Percentiles rank a stretch among this genome's conserved stretches.
phyloP scores from a whole-genome alignment of 805 yeast genomes.

The Cyberlindnera saturnus region DNA sequence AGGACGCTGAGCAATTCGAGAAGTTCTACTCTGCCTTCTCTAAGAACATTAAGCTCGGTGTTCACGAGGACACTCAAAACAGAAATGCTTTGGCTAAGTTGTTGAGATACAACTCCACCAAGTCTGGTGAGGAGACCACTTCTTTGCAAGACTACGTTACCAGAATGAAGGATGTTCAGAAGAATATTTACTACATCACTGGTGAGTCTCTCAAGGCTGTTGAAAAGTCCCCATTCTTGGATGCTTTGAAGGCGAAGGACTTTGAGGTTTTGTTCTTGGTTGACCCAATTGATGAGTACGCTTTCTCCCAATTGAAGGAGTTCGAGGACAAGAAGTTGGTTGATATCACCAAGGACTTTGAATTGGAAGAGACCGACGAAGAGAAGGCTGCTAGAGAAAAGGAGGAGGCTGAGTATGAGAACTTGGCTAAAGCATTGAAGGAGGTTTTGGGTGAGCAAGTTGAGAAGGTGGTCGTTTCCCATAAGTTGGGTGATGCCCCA shows the following conservation, averaged over 20 bases:
- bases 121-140: conserved; percentile 88
- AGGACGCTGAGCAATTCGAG: conserved; percentile 97
- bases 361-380: conserved; percentile 96
- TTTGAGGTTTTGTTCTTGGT: conserved; percentile 96
- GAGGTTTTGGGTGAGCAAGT: conserved; percentile 97
- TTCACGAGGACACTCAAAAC: conserved; percentile 98
- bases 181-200: conserved; percentile 98
- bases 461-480: conserved; percentile 98
- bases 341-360: conserved; percentile 98
- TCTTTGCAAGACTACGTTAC: conserved; percentile 96
- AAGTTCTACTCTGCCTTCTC: conserved; percentile 97
- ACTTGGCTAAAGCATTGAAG: conserved; percentile 91
- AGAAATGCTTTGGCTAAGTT: conserved; percentile 92
- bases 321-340: conserved; percentile 98
- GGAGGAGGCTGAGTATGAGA: conserved; percentile 88
- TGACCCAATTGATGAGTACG: conserved; percentile 99
- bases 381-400: conserved; percentile 93
- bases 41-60: conserved; percentile 97
- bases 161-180: conserved; percentile 99
- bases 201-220: conserved; percentile 98
- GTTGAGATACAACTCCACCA: conserved; percentile 95
- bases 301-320: conserved; percentile 98
- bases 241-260: conserved; percentile 96
- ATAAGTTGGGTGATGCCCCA: conserved; percentile 96
- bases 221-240: conserved; percentile 98